A percentile compares a stretch with the other conserved stretches of the same genome.
These are phyloP conservation scores for Phlyctochytrium planicorne DNA, from an alignment of 192 early-diverging fungal genomes.

Conservation along the genomic window DNA sequence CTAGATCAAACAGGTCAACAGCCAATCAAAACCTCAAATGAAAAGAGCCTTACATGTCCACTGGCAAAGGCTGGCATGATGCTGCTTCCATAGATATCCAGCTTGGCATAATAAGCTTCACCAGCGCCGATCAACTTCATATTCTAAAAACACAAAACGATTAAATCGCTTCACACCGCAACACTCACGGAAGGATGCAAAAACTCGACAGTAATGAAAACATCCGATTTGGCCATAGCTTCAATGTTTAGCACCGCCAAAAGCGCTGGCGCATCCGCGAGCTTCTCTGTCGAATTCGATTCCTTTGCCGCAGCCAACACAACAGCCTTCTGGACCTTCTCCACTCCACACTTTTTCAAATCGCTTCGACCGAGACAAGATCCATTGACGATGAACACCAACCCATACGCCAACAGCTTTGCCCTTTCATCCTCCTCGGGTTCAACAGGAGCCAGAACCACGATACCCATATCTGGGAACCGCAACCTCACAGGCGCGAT, in stretches of 20 bases:
- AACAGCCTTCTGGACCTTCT: slow-evolving; percentile 50
- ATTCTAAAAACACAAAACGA: slow-evolving; percentile 46
- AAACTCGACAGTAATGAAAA: slow-evolving; percentile 72
- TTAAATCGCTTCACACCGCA: not conserved
- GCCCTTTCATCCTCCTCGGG: slow-evolving; percentile 39
- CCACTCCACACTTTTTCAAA: slow-evolving; percentile 57
- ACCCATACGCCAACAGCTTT: slow-evolving; percentile 48
- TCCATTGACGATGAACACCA: slow-evolving; percentile 58
- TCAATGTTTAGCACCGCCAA: slow-evolving; percentile 65
- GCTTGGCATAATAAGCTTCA: slow-evolving; percentile 49
- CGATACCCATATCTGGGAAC: slow-evolving; percentile 51
- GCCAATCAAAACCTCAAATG: too few relatives aligned
- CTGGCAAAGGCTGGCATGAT: slow-evolving; percentile 69
- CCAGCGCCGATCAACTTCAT: slow-evolving; percentile 75
- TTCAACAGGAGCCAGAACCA: slow-evolving; percentile 54
- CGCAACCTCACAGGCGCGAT: slow-evolving; percentile 65
- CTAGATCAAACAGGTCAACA: too few relatives aligned
- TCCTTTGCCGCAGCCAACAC: slow-evolving; percentile 50
- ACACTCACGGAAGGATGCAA: slow-evolving; percentile 41
- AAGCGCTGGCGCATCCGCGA: slow-evolving; percentile 64
- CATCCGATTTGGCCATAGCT: slow-evolving; percentile 21
- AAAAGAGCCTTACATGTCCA: too few relatives aligned
- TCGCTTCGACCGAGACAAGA: slow-evolving; percentile 58
- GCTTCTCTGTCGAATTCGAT: slow-evolving; percentile 34
- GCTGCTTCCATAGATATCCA: slow-evolving; percentile 47